Evolutionary conservation across 495 filamentous ascomycete species (phyloP), one percentile per base, ranked within the genome.

Genomic region (Hypoxylon lenormandii): DNA sequence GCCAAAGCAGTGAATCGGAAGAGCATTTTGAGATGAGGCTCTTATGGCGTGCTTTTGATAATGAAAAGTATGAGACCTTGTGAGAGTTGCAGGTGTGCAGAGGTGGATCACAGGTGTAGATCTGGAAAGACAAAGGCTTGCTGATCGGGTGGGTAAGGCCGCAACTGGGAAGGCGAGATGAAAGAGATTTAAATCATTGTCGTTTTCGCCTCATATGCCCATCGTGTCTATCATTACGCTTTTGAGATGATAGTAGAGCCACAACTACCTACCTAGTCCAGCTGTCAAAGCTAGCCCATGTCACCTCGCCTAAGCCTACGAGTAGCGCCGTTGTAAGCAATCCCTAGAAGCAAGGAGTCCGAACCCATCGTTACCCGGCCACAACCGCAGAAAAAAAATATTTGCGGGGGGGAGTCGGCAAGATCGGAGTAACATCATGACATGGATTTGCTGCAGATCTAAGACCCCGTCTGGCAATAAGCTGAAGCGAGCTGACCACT

Each of bases 171-270:
- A 22, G 36, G 37, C 47, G 37, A 61, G 37, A 33, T 45, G 15
- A 61, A 52, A 61, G 58, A 61, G 13, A 62, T 53, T 53, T 62
- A 57, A 50, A 49, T 42, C 8, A 45, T 64, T 56, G 5, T 48
- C 43, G 23, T 8, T 21, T 43, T 56, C 51, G 33, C 51, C 45
- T 64, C 30, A 33, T 7, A 36, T 21, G 12, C 30, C 30, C 26
- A 28, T 28, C 26, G 7, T 51, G 36, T 43, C 52, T 26, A 58
- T 51, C 60, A 43, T 64, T 64, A 57, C 60, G 51, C 33, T 30
- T 51, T 65, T 37, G 45, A 42, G 61, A 6, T 43, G 13, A 13
- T 15, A 1, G 16, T 16, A 45, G 18, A 46, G 12, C 48, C 19
- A 49, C n/a, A 49, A 36, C 37, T 64, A 22, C 60, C 60, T 42